These are phyloP conservation scores for Sistotremastrum suecicum DNA, from an alignment of 768 basidiomycete species.

Conservation along the genomic window DNA sequence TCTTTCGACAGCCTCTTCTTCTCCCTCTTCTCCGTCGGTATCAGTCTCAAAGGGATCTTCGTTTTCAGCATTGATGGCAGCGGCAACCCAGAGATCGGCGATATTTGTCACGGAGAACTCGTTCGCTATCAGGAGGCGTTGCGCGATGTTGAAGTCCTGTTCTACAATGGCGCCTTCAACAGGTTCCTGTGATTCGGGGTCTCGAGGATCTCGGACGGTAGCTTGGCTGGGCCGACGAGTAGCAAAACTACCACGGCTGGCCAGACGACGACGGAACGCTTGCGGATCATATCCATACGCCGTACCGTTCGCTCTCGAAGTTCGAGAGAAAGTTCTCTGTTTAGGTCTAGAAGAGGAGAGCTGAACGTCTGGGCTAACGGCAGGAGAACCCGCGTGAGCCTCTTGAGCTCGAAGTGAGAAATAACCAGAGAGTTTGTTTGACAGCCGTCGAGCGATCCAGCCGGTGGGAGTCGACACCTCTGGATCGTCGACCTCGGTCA, in stretches of 20 bases:
- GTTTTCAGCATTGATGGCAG: slow-evolving; percentile 89
- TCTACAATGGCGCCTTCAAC: slow-evolving; percentile 21
- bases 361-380: slow-evolving; percentile 25
- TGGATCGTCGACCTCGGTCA: slow-evolving; percentile 49
- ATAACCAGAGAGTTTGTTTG: slow-evolving; percentile 8
- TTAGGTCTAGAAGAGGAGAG: slow-evolving; percentile 24
- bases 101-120: slow-evolving; percentile 91
- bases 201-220: neutral
- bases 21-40: slow-evolving; percentile 23
- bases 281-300: slow-evolving; percentile 60
- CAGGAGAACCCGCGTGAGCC: slow-evolving; percentile 17
- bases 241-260: slow-evolving; percentile 29
- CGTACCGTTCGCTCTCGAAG: slow-evolving; percentile 55
- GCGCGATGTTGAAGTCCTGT: slow-evolving; percentile 64
- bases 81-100: slow-evolving; percentile 94
- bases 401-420: slow-evolving; percentile 24
- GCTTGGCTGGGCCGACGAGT: slow-evolving; percentile 41
- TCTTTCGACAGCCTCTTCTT: too few species aligned
- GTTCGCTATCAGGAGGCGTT: slow-evolving; percentile 81
- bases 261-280: slow-evolving; percentile 39
- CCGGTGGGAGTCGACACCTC: slow-evolving; percentile 30
- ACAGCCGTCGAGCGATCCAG: slow-evolving; percentile 21
- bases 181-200: slow-evolving; percentile 21
- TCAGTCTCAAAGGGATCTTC: slow-evolving; percentile 64
- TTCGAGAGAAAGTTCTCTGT: slow-evolving; percentile 32